Percentiles rank a stretch among this genome's conserved stretches.
Conservation (phyloP, 495 filamentous ascomycete species). For the Glonium stellatum region DNA sequence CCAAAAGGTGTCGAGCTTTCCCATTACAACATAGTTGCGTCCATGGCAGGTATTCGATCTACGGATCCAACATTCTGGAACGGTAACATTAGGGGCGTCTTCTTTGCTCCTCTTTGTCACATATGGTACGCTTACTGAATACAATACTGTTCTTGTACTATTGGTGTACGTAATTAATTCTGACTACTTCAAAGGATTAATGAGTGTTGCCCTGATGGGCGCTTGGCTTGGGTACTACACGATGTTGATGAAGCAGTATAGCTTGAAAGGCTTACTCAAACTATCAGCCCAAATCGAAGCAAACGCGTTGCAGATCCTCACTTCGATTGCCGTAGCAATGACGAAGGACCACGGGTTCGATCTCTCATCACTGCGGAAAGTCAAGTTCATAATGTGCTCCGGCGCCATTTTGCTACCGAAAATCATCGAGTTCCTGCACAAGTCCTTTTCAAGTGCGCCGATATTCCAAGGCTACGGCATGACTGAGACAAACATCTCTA, state of each 20-base stretch:
- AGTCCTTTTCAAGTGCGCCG: too few species aligned
- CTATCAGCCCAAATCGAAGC: not conserved
- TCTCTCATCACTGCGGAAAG: too few species aligned
- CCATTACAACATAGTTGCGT: constrained; percentile 15
- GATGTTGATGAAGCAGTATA: not conserved
- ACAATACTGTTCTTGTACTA: too few species aligned
- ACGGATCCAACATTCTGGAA: constrained; percentile 10
- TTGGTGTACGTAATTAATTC: too few species aligned
- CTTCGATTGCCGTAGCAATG: constrained; percentile 14
- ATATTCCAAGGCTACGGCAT: too few species aligned
- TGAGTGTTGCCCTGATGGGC: too few species aligned
- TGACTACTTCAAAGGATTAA: too few species aligned
- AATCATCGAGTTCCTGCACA: too few species aligned
- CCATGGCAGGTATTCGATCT: constrained; percentile 6
- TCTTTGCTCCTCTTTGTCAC: constrained; percentile 20
- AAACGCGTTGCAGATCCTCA: constrained; percentile 2
- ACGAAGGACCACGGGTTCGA: constrained; percentile 9
- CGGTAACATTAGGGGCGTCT: constrained; percentile 9
- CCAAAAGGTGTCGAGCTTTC: constrained; percentile 18
- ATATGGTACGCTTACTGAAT: too few species aligned
- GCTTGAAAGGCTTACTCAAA: not conserved
- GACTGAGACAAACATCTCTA: too few species aligned
- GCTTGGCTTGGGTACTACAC: not conserved
- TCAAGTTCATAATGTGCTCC: too few species aligned
- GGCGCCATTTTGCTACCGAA: too few species aligned